Evolutionary conservation across 1,284 basidiomycete species (phyloP), one percentile per base, ranked within the genome.

Genomic region (Cryptococcus neoformans): DNA sequence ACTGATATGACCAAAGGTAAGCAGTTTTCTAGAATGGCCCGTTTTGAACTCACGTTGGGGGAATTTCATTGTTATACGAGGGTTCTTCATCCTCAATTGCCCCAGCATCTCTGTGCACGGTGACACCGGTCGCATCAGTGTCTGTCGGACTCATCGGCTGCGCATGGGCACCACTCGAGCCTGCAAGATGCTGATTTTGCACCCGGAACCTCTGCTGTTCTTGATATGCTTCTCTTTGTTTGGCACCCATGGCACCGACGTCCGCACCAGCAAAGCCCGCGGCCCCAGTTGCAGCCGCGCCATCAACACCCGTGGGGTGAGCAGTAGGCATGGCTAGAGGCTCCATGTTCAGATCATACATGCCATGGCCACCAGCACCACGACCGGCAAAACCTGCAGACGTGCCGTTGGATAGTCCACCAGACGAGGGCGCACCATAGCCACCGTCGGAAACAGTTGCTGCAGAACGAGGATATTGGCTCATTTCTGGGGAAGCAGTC

Each of bases 141-240:
- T 35, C 53, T 11, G 58, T 63, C 36, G 63, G 59, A 44, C 64
- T 64, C 55, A 60, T 54, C 3, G 62, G 57, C 35, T 49, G 38
- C 4, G 41, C 44, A 38, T 46, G 21, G 47, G 47, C 12, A 34
- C 37, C 21, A 17, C 51, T 51, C 36, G 54, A 55, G 7, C 62
- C 58, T 12, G 55, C 42, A 12, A 52, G 60, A 40, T 46, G 57
- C 46, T 62, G 65, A 57, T 71, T 72, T 51, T 65, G 66, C 11
- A 72, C 68, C 39, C 62, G 64, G 62, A 68, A 68, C 17, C 68
- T 55, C 55, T 74, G 67, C 8, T 55, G 55, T 48, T 75, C 72
- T 39, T 69, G 65, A 53, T 69, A 71, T 44, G 72, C 72, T 60
- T 75, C 73, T 35, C 66, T 51, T 62, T 75, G 73, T 62, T 75